Percentiles rank a stretch among this genome's conserved stretches.
Conservation (phyloP, 2,329 filamentous ascomycete genomes). For the Alternaria longipes region DNA sequence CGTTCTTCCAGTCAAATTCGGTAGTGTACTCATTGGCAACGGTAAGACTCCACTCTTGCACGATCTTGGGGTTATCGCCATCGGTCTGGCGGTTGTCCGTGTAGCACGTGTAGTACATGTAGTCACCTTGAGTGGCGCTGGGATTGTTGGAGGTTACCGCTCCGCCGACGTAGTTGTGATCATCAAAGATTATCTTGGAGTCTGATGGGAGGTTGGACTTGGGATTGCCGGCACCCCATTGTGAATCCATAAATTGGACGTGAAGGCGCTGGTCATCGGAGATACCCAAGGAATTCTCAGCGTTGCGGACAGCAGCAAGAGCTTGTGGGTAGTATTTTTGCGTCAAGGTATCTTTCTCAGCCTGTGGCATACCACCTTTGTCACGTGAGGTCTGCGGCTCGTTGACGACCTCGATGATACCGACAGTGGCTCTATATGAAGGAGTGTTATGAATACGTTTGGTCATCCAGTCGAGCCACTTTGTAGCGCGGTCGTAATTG, state of each 20-base stretch:
- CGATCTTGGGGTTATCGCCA: conserved; percentile 55
- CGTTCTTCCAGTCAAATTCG: conserved; percentile 53
- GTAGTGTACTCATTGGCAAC: conserved; percentile 59
- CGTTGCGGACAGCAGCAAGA: conserved; percentile 57
- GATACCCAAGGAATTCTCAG: conserved; percentile 58
- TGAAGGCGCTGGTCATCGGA: conserved; percentile 59
- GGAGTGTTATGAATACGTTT: conserved; percentile 60
- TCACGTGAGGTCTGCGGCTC: conserved; percentile 57
- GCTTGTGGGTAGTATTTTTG: conserved; percentile 60
- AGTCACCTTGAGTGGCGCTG: conserved; percentile 55
- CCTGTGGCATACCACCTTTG: conserved; percentile 19
- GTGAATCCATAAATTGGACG: conserved; percentile 63
- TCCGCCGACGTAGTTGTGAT: conserved; percentile 65
- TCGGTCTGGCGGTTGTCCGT: conserved; percentile 55
- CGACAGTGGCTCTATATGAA: conserved; percentile 63
- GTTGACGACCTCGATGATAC: conserved; percentile 67
- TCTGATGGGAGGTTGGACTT: conserved; percentile 55
- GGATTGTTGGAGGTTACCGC: conserved; percentile 42
- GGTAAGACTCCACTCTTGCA: conserved; percentile 69
- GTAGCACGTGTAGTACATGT: conserved; percentile 62
- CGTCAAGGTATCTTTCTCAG: conserved; percentile 39
- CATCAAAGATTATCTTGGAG: conserved; percentile 62
- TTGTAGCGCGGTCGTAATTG: conserved; percentile 64
- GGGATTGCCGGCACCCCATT: conserved; percentile 67
- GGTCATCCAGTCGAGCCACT: conserved; percentile 66